Percentiles rank a stretch among this genome's conserved stretches.
Evolutionary conservation across 495 filamentous ascomycete species (phyloP).

Genomic region (Neurospora sublineolata): DNA sequence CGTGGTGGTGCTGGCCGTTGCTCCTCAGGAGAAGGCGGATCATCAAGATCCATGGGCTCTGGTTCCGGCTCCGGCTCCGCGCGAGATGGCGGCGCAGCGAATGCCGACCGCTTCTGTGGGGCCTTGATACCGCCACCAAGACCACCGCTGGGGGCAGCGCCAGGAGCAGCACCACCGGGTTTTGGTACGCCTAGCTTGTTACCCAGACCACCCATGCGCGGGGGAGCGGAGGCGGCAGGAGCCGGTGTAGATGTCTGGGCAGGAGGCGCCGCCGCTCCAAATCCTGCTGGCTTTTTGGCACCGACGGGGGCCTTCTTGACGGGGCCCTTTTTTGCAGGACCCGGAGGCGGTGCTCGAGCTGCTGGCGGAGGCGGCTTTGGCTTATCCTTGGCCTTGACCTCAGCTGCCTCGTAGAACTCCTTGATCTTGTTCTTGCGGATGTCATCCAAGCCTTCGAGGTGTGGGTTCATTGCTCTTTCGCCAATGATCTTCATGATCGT

Average conservation of each 20-base stretch:
- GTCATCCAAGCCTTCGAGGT: constrained; percentile 90
- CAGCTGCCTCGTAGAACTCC: constrained; percentile 81
- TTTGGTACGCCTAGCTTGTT: constrained; percentile 58
- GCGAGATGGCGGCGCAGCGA: constrained; percentile 45
- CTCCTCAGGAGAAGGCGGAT: neutral
- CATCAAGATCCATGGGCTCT: constrained; percentile 13
- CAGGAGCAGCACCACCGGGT: constrained; percentile 17
- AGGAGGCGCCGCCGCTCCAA: constrained; percentile 26
- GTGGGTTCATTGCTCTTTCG: constrained; percentile 89
- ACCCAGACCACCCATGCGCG: constrained; percentile 40
- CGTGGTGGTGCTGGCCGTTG: constrained; percentile 46
- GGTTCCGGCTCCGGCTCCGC: constrained; percentile 6
- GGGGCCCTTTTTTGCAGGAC: constrained; percentile 29
- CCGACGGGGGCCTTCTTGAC: constrained; percentile 32
- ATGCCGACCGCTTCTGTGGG: constrained; percentile 48
- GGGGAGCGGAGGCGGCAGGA: constrained; percentile 35
- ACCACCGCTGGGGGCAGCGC: constrained; percentile 19
- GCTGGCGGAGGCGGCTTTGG: constrained; percentile 70
- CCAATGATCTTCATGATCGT: constrained; percentile 98
- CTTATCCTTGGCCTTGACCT: constrained; percentile 95
- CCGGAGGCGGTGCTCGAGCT: constrained; percentile 46
- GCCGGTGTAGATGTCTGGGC: constrained; percentile 28
- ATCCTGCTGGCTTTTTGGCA: constrained; percentile 26
- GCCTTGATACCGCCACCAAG: constrained; percentile 59
- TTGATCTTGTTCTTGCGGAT: constrained; percentile 94